phyloP scores from a whole-genome alignment of 495 filamentous ascomycete genomes.

The Copromyces sp. region DNA sequence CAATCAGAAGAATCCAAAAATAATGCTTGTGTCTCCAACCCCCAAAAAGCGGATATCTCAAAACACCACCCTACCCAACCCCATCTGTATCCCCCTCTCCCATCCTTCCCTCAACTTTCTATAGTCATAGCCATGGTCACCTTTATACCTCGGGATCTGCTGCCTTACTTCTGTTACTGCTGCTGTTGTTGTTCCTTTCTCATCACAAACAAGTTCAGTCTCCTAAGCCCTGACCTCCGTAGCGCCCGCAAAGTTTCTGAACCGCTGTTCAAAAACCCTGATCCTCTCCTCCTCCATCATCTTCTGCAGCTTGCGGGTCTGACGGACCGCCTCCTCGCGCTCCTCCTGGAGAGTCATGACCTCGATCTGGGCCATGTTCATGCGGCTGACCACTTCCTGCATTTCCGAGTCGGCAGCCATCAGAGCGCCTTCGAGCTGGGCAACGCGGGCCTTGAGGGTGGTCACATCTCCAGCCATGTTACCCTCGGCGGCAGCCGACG shows the following conservation, averaged over 20 bases:
- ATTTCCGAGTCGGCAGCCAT: constrained; percentile 81
- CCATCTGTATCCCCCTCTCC: background rate
- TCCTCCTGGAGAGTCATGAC: constrained; percentile 86
- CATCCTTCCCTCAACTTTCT: background rate
- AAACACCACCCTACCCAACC: background rate
- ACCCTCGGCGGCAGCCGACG: constrained; percentile 21
- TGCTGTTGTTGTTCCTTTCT: background rate
- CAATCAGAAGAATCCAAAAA: background rate
- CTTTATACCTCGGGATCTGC: background rate
- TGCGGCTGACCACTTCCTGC: constrained; percentile 82
- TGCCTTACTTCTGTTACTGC: background rate
- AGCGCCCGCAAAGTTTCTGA: constrained; percentile 21
- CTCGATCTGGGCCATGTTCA: constrained; percentile 92
- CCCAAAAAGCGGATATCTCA: background rate
- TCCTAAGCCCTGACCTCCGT: constrained; percentile 10
- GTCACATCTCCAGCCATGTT: constrained; percentile 62
- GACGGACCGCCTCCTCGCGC: constrained; percentile 76
- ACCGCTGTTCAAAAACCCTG: constrained; percentile 36
- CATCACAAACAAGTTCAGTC: background rate
- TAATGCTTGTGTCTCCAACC: background rate
- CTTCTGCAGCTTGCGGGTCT: constrained; percentile 65
- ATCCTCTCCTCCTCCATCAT: constrained; percentile 38
- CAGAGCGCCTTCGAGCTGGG: constrained; percentile 73
- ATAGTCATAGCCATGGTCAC: background rate
- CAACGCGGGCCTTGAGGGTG: constrained; percentile 49